These are phyloP conservation scores for Anisogramma anomala DNA, from an alignment of 2,329 filamentous ascomycete species.

Conservation along the genomic window DNA sequence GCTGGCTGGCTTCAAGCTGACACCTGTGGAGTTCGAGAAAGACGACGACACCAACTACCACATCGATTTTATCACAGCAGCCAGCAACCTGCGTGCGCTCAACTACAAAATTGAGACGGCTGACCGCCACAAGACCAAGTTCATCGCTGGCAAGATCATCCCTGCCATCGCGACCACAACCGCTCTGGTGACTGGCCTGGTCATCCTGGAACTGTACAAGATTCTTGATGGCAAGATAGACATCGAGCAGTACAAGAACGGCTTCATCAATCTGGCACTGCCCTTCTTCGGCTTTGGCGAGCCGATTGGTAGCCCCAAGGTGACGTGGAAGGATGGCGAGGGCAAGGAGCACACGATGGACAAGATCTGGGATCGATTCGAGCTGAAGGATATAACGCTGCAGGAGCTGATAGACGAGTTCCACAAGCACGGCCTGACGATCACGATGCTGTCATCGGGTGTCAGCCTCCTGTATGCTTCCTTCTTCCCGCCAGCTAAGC, in stretches of 20 bases:
- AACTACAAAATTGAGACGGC: constrained; percentile 96
- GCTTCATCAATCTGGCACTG: constrained; percentile 89
- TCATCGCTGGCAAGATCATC: constrained; percentile 99
- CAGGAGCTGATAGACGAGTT: constrained; percentile 76
- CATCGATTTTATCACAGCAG: constrained; percentile 97
- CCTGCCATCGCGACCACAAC: constrained; percentile 97
- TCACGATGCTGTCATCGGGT: constrained; percentile 94
- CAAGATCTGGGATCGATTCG: constrained; percentile 97
- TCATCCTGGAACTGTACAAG: constrained; percentile 91
- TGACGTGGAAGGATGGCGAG: constrained; percentile 69
- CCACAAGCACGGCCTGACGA: constrained; percentile 63
- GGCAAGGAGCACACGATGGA: constrained; percentile 70
- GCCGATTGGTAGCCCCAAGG: constrained; percentile 87
- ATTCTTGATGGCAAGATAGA: constrained; percentile 92
- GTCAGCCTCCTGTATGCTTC: constrained; percentile 88
- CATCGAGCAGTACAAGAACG: constrained; percentile 98
- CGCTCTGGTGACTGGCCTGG: constrained; percentile 84
- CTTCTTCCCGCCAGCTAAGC: constrained; percentile 70
- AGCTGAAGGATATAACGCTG: constrained; percentile 76
- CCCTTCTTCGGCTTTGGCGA: constrained; percentile 99
- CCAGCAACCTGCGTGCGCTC: constrained; percentile 89
- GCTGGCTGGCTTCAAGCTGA: constrained; percentile 77
- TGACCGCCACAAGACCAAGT: constrained; percentile 96
- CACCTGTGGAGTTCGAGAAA: constrained; percentile 91
- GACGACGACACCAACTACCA: constrained; percentile 96